A percentile compares a stretch with the other conserved stretches of the same genome.
Conservation (phyloP, 805 yeast genomes). For the Suhomyces xylopsoci region DNA sequence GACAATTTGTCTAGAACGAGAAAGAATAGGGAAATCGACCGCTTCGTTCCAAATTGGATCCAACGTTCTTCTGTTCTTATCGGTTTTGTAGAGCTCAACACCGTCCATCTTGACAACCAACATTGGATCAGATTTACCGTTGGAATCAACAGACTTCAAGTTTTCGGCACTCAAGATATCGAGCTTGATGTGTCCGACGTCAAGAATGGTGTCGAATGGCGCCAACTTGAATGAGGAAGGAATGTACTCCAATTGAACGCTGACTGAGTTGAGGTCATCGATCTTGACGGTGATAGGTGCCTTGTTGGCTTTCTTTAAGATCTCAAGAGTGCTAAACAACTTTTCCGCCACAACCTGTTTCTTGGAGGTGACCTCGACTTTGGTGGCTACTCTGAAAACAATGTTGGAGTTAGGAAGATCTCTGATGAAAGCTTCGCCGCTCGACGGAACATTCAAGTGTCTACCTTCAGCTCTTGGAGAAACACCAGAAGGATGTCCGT, state of each 20-base stretch:
- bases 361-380: constrained; percentile 42
- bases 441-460: constrained; percentile 40
- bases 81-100: constrained; percentile 52
- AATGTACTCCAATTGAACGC: constrained; percentile 53
- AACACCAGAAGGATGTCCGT: constrained; percentile 54
- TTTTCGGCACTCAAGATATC: constrained; percentile 55
- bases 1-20: constrained; percentile 55
- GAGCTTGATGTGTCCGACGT: constrained; percentile 62
- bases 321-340: constrained; percentile 47
- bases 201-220: constrained; percentile 58
- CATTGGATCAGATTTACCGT: constrained; percentile 78
- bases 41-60: constrained; percentile 77
- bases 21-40: constrained; percentile 55
- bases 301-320: constrained; percentile 49
- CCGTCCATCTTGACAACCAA: constrained; percentile 54
- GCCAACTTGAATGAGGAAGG: constrained; percentile 57
- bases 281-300: constrained; percentile 47
- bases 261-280: constrained; percentile 36
- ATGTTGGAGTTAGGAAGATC: constrained; percentile 62
- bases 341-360: constrained; percentile 53
- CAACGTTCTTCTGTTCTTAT: constrained; percentile 60
- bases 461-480: constrained; percentile 49
- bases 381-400: constrained; percentile 56
- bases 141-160: constrained; percentile 59
- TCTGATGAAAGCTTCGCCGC: constrained; percentile 62